phyloP scores from a whole-genome alignment of 1,284 basidiomycete genomes.

The Apiotrichum mycotoxinovorans region DNA sequence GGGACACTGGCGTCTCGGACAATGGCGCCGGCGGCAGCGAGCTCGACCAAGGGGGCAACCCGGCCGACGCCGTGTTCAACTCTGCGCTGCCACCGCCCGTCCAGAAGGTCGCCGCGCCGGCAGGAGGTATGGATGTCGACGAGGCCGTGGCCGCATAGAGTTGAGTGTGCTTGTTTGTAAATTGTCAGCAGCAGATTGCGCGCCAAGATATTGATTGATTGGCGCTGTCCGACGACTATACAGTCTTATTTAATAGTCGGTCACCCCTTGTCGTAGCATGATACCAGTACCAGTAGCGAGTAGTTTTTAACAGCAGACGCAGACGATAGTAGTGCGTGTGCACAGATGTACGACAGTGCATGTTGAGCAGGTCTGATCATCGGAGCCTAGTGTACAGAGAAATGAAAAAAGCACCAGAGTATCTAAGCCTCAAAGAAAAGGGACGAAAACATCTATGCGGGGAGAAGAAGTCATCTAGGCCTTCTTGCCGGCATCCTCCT shows the following conservation, averaged over 20 bases:
- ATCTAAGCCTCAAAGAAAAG: background rate
- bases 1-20: slow-evolving; percentile 28
- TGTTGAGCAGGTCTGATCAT: background rate
- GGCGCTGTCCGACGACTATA: too few relatives aligned
- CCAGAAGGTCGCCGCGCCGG: slow-evolving; percentile 27
- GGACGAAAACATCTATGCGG: too few relatives aligned
- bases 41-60: slow-evolving; percentile 6
- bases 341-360: slow-evolving; percentile 9
- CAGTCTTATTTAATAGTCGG: background rate
- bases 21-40: slow-evolving; percentile 5
- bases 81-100: slow-evolving; percentile 44
- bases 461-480: slow-evolving; percentile 23
- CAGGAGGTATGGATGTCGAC: slow-evolving; percentile 38
- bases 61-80: slow-evolving; percentile 14
- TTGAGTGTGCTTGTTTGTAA: slow-evolving; percentile 1
- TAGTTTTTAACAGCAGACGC: background rate
- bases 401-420: background rate
- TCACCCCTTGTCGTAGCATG: background rate
- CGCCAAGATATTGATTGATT: background rate
- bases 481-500: slow-evolving; percentile 88
- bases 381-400: background rate
- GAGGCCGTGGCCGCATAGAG: slow-evolving; percentile 15
- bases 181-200: slow-evolving; percentile 4
- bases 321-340: background rate
- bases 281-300: background rate